Evolutionary conservation across 495 filamentous ascomycete species (phyloP).

Genomic region (Penicillium robsamsonii): DNA sequence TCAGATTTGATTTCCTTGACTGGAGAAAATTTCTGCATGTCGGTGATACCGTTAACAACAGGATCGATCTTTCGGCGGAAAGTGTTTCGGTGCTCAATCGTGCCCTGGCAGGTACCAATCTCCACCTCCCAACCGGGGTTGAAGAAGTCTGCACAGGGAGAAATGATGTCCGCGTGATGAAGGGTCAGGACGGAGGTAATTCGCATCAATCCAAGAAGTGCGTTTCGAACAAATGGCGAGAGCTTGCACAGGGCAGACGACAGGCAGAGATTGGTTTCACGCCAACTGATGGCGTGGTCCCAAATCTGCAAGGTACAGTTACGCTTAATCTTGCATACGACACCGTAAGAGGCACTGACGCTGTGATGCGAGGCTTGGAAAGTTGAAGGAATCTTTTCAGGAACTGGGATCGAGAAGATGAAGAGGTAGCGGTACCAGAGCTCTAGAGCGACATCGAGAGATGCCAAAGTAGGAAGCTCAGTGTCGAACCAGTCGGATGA

Average conservation of each 20-base stretch:
- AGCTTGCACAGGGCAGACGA: conserved; percentile 59
- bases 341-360: conserved; percentile 61
- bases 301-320: conserved; percentile 62
- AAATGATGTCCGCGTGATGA: conserved; percentile 62
- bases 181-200: conserved; percentile 59
- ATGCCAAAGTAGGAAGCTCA: conserved; percentile 55
- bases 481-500: conserved; percentile 55
- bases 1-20: conserved; percentile 56
- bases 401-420: conserved; percentile 66
- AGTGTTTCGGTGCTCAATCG: conserved; percentile 55
- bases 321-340: conserved; percentile 64
- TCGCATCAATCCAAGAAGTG: conserved; percentile 55
- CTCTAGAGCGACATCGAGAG: conserved; percentile 57
- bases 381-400: conserved; percentile 59
- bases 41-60: conserved; percentile 65
- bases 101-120: conserved; percentile 59
- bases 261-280: conserved; percentile 60
- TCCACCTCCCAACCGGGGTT: conserved; percentile 68
- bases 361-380: conserved; percentile 69
- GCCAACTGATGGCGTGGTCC: conserved; percentile 67
- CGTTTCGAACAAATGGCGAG: conserved; percentile 55
- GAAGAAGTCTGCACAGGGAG: conserved; percentile 65
- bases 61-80: conserved; percentile 65
- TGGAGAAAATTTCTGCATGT: conserved; percentile 63
- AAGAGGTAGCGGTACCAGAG: conserved; percentile 67